Evolutionary conservation across 2,329 filamentous ascomycete genomes (phyloP).

Genomic region (Aureobasidium namibiae): DNA sequence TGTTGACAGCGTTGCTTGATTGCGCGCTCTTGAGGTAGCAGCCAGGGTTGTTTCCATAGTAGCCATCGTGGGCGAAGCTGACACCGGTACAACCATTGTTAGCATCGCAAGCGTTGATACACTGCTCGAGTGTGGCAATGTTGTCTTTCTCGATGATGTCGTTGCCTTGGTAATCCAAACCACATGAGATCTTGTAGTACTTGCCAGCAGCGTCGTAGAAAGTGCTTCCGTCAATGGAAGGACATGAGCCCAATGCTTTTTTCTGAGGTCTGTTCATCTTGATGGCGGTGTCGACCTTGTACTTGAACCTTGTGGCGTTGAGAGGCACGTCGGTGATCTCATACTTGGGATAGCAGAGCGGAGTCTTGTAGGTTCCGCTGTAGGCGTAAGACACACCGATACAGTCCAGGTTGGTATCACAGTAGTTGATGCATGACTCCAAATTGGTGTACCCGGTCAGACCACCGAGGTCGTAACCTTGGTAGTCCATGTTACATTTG

Average conservation of each 20-base stretch:
- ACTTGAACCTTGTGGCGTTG: slow-evolving; percentile 5
- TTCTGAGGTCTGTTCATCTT: slow-evolving; percentile 6
- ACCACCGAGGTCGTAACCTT: slow-evolving; percentile 5
- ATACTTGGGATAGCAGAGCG: slow-evolving; percentile 11
- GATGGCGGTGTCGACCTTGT: slow-evolving; percentile 12
- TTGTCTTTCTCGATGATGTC: slow-evolving; percentile 11
- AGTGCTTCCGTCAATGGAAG: slow-evolving; percentile 2
- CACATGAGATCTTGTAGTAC: slow-evolving; percentile 6
- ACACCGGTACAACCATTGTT: slow-evolving; percentile 1
- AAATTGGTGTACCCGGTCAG: not conserved
- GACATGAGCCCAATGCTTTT: slow-evolving; percentile 10
- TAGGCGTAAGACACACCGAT: slow-evolving; percentile 12
- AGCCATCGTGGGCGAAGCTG: slow-evolving; percentile 5
- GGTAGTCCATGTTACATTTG: slow-evolving; percentile 5
- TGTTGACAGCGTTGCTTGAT: not conserved
- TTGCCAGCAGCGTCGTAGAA: slow-evolving; percentile 1
- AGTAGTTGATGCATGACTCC: slow-evolving; percentile 11
- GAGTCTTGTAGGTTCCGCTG: slow-evolving; percentile 8
- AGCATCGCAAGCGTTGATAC: slow-evolving; percentile 10
- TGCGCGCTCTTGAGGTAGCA: slow-evolving; percentile 10
- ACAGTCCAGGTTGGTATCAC: slow-evolving; percentile 8
- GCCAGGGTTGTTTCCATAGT: slow-evolving; percentile 6
- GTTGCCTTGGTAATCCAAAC: slow-evolving; percentile 2
- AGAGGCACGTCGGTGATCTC: slow-evolving; percentile 4
- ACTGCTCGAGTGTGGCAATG: slow-evolving; percentile 8